Conservation (phyloP, 176 grass and related monocot species). For the Cymbopogon citratus region DNA sequence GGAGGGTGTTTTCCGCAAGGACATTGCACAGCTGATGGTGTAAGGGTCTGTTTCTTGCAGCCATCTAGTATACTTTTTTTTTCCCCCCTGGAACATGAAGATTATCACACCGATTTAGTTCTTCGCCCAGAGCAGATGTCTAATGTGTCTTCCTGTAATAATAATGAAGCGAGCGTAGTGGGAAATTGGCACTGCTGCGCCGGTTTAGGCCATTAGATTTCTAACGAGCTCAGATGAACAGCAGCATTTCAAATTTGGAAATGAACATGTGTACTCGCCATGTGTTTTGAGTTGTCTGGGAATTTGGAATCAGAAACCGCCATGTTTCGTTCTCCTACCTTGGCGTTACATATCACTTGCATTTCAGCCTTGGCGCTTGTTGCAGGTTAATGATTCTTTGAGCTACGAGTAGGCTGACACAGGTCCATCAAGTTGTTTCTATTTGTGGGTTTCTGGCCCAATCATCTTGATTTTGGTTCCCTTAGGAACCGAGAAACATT, state of each 20-base stretch:
- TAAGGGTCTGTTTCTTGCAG: not conserved
- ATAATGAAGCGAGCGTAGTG: slow-evolving; percentile 18
- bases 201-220: slow-evolving; percentile 27
- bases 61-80: slow-evolving; percentile 9
- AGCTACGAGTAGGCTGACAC: too few species aligned
- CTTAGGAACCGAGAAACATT: not conserved
- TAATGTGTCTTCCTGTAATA: slow-evolving; percentile 6
- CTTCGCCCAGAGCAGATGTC: not conserved
- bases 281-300: not conserved
- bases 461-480: not conserved
- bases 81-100: slow-evolving; percentile 3
- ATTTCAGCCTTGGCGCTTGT: not conserved
- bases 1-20: slow-evolving; percentile 68
- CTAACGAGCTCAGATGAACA: slow-evolving; percentile 11
- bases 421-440: too few species aligned
- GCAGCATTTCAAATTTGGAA: not conserved
- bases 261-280: not conserved
- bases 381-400: not conserved
- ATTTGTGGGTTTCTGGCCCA: not conserved
- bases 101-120: not conserved
- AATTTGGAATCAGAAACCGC: not conserved
- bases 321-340: not conserved
- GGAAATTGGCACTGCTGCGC: slow-evolving; percentile 6
- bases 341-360: not conserved
- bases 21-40: slow-evolving; percentile 78